A percentile compares a stretch with the other conserved stretches of the same genome.
phyloP scores from a whole-genome alignment of 345 rosid genomes.

The Turnera subulata region DNA sequence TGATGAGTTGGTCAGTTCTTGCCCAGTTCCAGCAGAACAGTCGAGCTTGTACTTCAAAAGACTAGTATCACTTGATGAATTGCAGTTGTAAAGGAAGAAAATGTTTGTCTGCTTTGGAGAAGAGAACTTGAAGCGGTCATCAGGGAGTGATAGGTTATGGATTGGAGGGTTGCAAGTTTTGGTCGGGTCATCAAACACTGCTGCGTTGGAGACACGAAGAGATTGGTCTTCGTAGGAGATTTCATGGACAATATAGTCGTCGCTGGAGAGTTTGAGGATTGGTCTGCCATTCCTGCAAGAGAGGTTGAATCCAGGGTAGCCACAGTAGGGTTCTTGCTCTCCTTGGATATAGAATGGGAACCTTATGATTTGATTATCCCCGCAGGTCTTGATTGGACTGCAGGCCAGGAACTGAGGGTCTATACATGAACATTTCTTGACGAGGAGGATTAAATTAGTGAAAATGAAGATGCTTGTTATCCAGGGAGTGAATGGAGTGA shows the following conservation, averaged over 20 bases:
- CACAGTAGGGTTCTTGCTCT: slow-evolving; percentile 31
- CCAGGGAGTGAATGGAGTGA: slow-evolving; percentile 1
- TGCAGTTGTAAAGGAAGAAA: slow-evolving; percentile 31
- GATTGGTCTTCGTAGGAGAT: slow-evolving; percentile 33
- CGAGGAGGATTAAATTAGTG: slow-evolving; percentile 10
- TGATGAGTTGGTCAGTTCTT: background rate
- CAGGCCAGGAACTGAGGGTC: slow-evolving; percentile 24
- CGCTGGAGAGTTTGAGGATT: slow-evolving; percentile 20
- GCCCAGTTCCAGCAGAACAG: slow-evolving; percentile 2
- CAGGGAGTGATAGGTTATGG: slow-evolving; percentile 27
- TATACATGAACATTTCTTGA: slow-evolving; percentile 1
- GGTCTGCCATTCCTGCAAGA: slow-evolving; percentile 28
- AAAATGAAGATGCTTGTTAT: slow-evolving; percentile 6
- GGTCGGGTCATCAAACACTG: background rate
- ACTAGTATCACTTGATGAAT: background rate
- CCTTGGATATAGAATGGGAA: slow-evolving; percentile 37
- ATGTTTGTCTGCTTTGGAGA: background rate
- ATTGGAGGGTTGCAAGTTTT: slow-evolving; percentile 12
- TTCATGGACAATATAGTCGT: slow-evolving; percentile 19
- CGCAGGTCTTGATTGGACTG: slow-evolving; percentile 22
- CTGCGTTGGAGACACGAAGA: slow-evolving; percentile 35
- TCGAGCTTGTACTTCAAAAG: slow-evolving; percentile 13
- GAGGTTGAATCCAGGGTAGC: slow-evolving; percentile 43
- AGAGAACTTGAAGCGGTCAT: background rate
- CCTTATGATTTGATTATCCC: slow-evolving; percentile 21